Conservation (phyloP, 2,329 filamentous ascomycete species). For the Arthrobotrys sinensis region DNA sequence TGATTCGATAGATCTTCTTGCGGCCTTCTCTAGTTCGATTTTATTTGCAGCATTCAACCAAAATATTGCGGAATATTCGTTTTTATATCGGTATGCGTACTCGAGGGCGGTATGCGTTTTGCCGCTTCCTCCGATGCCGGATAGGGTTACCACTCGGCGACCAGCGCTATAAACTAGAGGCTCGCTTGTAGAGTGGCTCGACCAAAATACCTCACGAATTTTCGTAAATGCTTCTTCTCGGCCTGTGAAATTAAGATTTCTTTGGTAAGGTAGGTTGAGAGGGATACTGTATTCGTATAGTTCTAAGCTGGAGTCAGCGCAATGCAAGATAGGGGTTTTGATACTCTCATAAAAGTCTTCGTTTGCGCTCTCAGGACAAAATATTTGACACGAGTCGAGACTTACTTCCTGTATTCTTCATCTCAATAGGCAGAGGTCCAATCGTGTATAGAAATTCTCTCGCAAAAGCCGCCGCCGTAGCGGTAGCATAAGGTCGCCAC, state of each 20-base stretch:
- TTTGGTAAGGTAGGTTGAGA: background rate
- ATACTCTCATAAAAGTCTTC: background rate
- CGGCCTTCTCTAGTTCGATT: slow-evolving; percentile 9
- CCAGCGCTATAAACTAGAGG: background rate
- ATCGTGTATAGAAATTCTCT: slow-evolving; percentile 22
- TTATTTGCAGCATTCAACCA: slow-evolving; percentile 12
- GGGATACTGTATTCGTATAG: slow-evolving; percentile 3
- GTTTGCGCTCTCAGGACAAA: no score
- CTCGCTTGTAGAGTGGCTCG: background rate
- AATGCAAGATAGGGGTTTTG: background rate
- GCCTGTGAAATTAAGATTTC: slow-evolving; percentile 15
- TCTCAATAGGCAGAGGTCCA: background rate
- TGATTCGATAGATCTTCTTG: background rate
- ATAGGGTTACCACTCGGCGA: slow-evolving; percentile 6
- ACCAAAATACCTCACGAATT: background rate
- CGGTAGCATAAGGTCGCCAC: slow-evolving; percentile 61
- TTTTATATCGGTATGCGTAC: slow-evolving; percentile 24
- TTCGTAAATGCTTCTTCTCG: slow-evolving; percentile 3
- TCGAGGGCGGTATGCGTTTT: slow-evolving; percentile 27
- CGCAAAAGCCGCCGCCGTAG: slow-evolving; percentile 17
- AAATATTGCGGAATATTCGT: slow-evolving; percentile 20
- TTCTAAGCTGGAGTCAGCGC: slow-evolving; percentile 4
- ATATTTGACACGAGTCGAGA: background rate
- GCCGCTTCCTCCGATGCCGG: slow-evolving; percentile 26
- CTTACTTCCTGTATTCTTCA: background rate